Conservation (phyloP, 1,139 yeast genomes). For the Tardiomyces digboiensis region DNA sequence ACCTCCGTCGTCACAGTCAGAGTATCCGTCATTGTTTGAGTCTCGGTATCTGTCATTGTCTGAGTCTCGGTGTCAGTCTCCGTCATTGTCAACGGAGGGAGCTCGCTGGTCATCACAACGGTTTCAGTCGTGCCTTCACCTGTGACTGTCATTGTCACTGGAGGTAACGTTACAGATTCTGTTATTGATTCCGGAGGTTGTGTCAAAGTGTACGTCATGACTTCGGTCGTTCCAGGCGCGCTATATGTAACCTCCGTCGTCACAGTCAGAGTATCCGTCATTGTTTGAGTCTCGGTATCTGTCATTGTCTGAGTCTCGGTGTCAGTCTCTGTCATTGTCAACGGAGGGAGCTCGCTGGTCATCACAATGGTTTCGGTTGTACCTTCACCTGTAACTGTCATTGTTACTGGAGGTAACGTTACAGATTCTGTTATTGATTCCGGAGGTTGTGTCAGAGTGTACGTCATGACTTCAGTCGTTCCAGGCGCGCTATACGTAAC, state of each 20-base stretch:
- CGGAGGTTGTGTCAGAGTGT: constrained; percentile 2
- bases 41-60: not conserved
- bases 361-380: constrained; percentile 1
- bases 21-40: not conserved
- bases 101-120: not conserved
- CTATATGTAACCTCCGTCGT: constrained; percentile 1
- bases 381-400: constrained; percentile 4
- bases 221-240: not conserved
- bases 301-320: not conserved
- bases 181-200: constrained; percentile 2
- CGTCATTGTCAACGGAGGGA: not conserved
- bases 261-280: not conserved
- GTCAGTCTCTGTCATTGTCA: not conserved
- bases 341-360: constrained; percentile 4
- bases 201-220: not conserved
- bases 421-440: not conserved
- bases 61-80: not conserved
- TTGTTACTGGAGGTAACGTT: constrained; percentile 1
- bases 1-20: not conserved
- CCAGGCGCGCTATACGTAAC: constrained; percentile 1
- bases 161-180: not conserved
- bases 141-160: not conserved
- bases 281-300: not conserved
- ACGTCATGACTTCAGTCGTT: not conserved
- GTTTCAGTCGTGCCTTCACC: constrained; percentile 1